phyloP scores from a whole-genome alignment of 176 grass and related monocot genomes.

The Oryza meridionalis region DNA sequence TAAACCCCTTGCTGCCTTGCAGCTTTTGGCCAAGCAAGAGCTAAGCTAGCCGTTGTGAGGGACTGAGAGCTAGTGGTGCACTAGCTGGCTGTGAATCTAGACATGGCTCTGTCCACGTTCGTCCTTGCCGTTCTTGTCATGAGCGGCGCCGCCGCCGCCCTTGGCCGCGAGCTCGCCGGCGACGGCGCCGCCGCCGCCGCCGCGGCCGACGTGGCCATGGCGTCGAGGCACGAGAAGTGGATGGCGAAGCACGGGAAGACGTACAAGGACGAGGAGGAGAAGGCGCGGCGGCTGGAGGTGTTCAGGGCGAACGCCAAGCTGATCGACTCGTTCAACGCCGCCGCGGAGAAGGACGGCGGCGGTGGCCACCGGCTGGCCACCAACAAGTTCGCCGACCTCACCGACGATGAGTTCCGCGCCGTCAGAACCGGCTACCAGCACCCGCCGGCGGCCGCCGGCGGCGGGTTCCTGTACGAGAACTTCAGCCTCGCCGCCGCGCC shows the following conservation, averaged over 20 bases:
- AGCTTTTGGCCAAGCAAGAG: constrained; percentile 21
- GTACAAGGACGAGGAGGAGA: constrained; percentile 56
- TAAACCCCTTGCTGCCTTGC: constrained; percentile 44
- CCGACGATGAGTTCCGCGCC: constrained; percentile 62
- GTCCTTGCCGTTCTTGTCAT: constrained; percentile 13
- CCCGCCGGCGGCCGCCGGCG: not conserved
- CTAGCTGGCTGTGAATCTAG: no score
- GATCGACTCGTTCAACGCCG: constrained; percentile 60
- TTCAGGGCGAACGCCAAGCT: constrained; percentile 48
- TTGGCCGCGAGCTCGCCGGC: constrained; percentile 11
- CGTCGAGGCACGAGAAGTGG: constrained; percentile 58
- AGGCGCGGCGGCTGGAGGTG: constrained; percentile 50
- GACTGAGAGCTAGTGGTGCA: no score
- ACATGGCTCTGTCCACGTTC: constrained; percentile 34
- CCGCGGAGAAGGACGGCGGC: not conserved
- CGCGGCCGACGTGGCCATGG: constrained; percentile 22
- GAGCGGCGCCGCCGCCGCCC: not conserved
- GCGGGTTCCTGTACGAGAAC: constrained; percentile 59
- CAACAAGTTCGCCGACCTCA: constrained; percentile 72
- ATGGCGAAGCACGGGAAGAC: constrained; percentile 57
- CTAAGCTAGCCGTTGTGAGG: no score
- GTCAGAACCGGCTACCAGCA: constrained; percentile 39
- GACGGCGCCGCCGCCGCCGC: not conserved
- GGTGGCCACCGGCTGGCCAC: constrained; percentile 46
- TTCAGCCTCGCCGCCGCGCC: constrained; percentile 41